These are phyloP conservation scores for Nissolia schottii DNA, from an alignment of 306 rosid species.

Conservation along the genomic window DNA sequence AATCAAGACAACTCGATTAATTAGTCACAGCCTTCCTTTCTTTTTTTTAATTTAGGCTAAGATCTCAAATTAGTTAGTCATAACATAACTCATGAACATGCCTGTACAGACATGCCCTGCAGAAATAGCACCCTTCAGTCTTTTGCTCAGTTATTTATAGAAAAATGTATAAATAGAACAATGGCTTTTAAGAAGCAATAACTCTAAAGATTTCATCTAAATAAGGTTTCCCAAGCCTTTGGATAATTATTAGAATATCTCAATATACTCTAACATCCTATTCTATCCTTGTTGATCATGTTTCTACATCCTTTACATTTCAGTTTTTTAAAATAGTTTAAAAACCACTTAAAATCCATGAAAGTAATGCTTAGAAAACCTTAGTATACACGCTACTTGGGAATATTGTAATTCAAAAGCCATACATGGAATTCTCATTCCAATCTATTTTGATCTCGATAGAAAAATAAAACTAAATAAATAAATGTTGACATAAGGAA, in stretches of 20 bases:
- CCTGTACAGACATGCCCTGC: neutral
- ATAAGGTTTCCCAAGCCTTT: neutral
- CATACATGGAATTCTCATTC: neutral
- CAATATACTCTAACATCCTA: too few relatives aligned
- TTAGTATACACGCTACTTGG: neutral
- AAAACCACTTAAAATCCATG: neutral
- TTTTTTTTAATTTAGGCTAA: neutral
- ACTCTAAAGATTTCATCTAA: neutral
- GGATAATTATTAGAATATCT: too few relatives aligned
- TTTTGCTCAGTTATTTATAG: neutral
- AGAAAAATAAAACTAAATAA: too few relatives aligned
- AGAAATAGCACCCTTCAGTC: neutral
- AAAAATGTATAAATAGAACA: neutral
- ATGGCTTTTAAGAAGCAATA: constrained; percentile 7
- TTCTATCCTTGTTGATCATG: neutral
- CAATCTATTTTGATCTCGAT: neutral
- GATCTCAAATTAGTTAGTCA: neutral
- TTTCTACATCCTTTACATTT: neutral
- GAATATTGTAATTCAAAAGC: neutral
- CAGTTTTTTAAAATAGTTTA: neutral
- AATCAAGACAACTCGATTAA: constrained; percentile 10
- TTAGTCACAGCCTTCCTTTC: neutral
- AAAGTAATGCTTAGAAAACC: constrained; percentile 14
- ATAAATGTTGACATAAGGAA: neutral
- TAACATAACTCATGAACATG: neutral